phyloP scores from a whole-genome alignment of 2,329 filamentous ascomycete species.

The Xylaria sp. region DNA sequence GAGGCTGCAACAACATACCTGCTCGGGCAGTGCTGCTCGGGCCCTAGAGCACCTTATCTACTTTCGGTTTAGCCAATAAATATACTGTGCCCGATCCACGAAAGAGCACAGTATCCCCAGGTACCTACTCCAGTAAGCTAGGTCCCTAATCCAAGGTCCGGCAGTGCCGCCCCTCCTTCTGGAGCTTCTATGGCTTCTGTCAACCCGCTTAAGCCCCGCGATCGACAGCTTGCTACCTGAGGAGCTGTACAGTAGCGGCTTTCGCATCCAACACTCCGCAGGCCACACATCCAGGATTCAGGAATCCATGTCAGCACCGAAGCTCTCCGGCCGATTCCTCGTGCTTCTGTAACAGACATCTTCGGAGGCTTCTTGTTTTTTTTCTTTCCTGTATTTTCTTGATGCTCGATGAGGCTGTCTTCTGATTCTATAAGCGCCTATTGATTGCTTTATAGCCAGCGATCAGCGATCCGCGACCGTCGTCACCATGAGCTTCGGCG shows the following conservation, averaged over 20 bases:
- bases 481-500: slow-evolving; percentile 57
- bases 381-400: not conserved
- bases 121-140: not conserved
- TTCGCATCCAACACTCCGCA: slow-evolving; percentile 17
- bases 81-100: not conserved
- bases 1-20: no score
- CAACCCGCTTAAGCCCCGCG: slow-evolving; percentile 19
- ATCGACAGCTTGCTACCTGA: slow-evolving; percentile 2
- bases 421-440: not conserved
- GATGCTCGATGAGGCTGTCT: slow-evolving; percentile 7
- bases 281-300: slow-evolving; percentile 12
- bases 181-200: no score
- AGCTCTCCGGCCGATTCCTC: slow-evolving; percentile 20
- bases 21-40: no score
- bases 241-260: slow-evolving; percentile 8
- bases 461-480: slow-evolving; percentile 23
- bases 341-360: slow-evolving; percentile 20
- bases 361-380: slow-evolving; percentile 11
- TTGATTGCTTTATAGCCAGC: slow-evolving; percentile 22
- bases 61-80: no score
- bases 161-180: slow-evolving; percentile 15
- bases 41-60: no score
- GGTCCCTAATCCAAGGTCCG: slow-evolving; percentile 10
- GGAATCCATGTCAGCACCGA: slow-evolving; percentile 31
- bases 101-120: no score